phyloP scores from a whole-genome alignment of 768 basidiomycete genomes.

The Coprinellus aureogranulatus region DNA sequence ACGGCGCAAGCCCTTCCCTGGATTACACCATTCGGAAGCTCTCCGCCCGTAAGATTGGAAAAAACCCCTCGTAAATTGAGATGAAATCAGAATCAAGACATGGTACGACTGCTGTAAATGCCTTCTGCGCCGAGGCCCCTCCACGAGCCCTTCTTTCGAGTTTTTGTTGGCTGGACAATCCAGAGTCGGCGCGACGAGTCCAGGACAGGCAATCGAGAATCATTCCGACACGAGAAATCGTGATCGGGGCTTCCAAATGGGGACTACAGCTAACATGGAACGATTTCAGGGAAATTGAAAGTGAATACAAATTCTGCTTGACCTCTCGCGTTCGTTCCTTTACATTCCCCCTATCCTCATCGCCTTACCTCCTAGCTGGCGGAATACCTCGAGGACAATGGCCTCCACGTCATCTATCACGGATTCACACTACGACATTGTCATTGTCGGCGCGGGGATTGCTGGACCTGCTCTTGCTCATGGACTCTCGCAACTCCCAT shows the following conservation, averaged over 20 bases:
- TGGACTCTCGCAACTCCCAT: conserved; percentile 63
- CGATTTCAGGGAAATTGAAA: conserved; percentile 8
- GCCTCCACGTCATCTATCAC: conserved; percentile 5
- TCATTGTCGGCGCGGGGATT: conserved; percentile 91
- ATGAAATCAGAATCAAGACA: background rate
- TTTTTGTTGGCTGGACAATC: background rate
- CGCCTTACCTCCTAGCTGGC: background rate
- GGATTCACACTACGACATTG: conserved; percentile 56
- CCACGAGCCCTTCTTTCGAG: background rate
- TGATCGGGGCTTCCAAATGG: conserved; percentile 8
- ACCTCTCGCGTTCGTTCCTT: background rate
- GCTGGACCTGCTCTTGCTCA: conserved; percentile 87
- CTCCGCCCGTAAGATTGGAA: background rate
- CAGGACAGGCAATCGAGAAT: conserved; percentile 6
- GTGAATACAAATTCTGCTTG: background rate
- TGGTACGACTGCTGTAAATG: background rate
- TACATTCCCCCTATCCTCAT: background rate
- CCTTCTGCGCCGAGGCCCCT: background rate
- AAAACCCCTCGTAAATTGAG: background rate
- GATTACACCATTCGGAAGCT: background rate
- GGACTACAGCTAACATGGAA: background rate
- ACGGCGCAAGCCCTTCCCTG: background rate
- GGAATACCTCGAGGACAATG: no score
- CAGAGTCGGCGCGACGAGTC: conserved; percentile 10
- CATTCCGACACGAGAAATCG: background rate